Percentiles rank a stretch among this genome's conserved stretches.
Conservation (phyloP, 1,284 basidiomycete genomes). For the Polyporus tsugae region DNA sequence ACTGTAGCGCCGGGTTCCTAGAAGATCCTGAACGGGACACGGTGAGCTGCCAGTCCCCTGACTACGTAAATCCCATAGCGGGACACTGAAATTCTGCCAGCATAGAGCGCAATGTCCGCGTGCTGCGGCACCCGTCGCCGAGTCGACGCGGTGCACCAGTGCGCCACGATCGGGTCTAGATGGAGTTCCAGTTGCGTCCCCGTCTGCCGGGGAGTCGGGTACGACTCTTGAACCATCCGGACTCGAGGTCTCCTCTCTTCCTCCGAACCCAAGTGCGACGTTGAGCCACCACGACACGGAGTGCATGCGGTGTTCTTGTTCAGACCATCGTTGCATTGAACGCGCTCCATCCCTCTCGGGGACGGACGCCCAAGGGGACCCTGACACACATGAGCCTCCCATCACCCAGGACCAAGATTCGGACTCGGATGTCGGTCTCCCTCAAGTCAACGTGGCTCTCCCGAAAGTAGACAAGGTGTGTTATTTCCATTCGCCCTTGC, state of each 20-base stretch:
- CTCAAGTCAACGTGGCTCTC: neutral
- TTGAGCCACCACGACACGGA: neutral
- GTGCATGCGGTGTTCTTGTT: neutral
- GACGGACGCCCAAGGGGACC: neutral
- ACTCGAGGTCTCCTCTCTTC: neutral
- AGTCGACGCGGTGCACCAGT: neutral
- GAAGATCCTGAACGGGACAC: neutral
- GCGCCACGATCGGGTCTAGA: neutral
- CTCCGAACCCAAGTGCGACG: neutral
- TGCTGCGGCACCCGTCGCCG: neutral
- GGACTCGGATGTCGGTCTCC: neutral
- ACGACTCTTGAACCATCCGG: neutral
- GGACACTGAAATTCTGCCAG: neutral
- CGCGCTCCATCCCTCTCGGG: neutral
- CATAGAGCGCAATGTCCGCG: neutral
- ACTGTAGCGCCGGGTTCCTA: constrained; percentile 14
- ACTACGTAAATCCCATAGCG: neutral
- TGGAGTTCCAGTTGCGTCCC: too few relatives aligned
- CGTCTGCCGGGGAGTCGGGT: neutral
- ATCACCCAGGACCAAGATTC: neutral
- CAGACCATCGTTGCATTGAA: neutral
- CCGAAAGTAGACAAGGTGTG: neutral
- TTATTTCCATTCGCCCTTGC: neutral
- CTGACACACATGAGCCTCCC: neutral
- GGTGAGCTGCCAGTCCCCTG: neutral